Evolutionary conservation across 345 rosid species (phyloP), one percentile per base, ranked within the genome.

Genomic region (Raphanus raphanistrum): DNA sequence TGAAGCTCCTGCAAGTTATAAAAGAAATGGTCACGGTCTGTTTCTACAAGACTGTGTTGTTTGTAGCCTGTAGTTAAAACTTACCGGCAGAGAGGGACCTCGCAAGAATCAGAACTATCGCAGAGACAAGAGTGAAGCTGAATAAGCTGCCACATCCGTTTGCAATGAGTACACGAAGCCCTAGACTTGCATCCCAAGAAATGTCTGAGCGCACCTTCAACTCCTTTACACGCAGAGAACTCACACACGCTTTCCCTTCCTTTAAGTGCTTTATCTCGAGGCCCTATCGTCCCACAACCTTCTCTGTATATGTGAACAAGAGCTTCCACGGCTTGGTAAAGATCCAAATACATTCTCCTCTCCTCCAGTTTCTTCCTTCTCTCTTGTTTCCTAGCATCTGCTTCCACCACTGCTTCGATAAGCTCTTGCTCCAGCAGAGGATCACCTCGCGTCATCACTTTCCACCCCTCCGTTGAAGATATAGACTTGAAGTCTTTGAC

Each of bases 121-220:
- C 98, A 90, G 84, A 90, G 83, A 48, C 94, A 87, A 60, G 98
- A 90, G 76, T 94, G 97, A 80, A 94, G 89, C 80, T 92, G 91
- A 76, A 92, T 87, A 70, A 94, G 93, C 86, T 90, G 96, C 94
- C 97, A 90, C 94, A 89, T 94, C 27, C 93, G 86, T 78, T 89
- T 94, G 84, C 98, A 94, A 67, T 83, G 89, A 57, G 69, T 73
- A 60, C 98, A 94, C 58, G 88, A 89, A 31, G 87, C 89, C 62
- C 92, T 89, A 61, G 89, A 58, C 84, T 85, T 88, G 78, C 98
- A 94, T 36, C 70, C 83, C 58, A 92, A 81, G 84, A 94, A 92
- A 88, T 94, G 95, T 25, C 96, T 81, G 3, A 94, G 86, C 72
- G 83, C 86, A 63, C 81, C 74, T 84, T 94, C 96, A 7, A 94